phyloP scores from a whole-genome alignment of 2,329 filamentous ascomycete genomes.

The Elsinoe australis region DNA sequence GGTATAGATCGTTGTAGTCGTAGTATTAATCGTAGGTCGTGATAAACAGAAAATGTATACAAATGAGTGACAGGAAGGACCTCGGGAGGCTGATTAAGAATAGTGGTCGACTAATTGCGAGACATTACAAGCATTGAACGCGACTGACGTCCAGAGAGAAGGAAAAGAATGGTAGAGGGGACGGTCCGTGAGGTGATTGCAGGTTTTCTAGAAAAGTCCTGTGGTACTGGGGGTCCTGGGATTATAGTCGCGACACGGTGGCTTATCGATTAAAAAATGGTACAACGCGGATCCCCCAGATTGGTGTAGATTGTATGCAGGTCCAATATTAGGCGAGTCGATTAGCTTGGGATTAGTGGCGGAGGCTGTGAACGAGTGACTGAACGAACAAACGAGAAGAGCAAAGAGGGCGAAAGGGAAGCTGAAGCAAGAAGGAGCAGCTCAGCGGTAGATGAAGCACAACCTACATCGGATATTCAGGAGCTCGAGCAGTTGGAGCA shows the following conservation, averaged over 20 bases:
- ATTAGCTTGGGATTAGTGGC: slow-evolving; percentile 16
- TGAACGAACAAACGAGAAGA: slow-evolving; percentile 1
- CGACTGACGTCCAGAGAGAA: slow-evolving; percentile 14
- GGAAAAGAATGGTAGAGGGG: slow-evolving; percentile 14
- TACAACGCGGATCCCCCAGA: slow-evolving; percentile 2
- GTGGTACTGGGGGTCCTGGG: slow-evolving; percentile 1
- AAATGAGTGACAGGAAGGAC: slow-evolving; percentile 18
- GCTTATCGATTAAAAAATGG: slow-evolving; percentile 16
- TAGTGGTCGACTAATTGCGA: slow-evolving; percentile 19
- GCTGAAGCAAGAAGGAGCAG: slow-evolving; percentile 12
- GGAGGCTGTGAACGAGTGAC: slow-evolving; percentile 12
- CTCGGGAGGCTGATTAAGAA: slow-evolving; percentile 9
- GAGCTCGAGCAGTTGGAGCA: slow-evolving; percentile 12
- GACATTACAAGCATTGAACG: slow-evolving; percentile 15
- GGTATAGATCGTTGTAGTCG: slow-evolving; percentile 1
- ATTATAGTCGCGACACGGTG: slow-evolving; percentile 12
- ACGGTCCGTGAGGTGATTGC: slow-evolving; percentile 9
- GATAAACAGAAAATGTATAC: slow-evolving; percentile 8
- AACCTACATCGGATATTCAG: slow-evolving; percentile 9
- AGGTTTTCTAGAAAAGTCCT: slow-evolving; percentile 4
- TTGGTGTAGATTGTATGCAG: slow-evolving; percentile 16
- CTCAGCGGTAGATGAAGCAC: slow-evolving; percentile 13
- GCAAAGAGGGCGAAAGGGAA: slow-evolving; percentile 9
- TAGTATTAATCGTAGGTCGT: slow-evolving; percentile 14
- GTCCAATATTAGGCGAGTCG: slow-evolving; percentile 16